phyloP scores from a whole-genome alignment of 2,329 filamentous ascomycete species.

The Emmonsiellopsis sp. region DNA sequence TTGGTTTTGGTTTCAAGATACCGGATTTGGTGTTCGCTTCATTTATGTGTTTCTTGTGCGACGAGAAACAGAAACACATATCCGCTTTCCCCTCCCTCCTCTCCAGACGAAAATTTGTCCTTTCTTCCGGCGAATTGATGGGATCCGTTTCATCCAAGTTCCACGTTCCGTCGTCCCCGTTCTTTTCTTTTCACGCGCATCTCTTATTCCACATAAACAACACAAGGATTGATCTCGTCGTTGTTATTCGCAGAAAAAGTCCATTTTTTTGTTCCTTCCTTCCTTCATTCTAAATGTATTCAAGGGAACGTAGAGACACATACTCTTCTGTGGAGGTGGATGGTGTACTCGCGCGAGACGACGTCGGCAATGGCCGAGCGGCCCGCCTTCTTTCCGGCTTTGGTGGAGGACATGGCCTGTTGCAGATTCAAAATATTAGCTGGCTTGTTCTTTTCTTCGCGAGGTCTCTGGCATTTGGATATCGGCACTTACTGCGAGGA shows the following conservation, averaged over 20 bases:
- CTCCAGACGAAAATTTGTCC: too few species aligned
- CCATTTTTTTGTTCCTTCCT: conserved; percentile 5
- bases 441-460: not conserved
- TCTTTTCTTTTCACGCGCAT: not conserved
- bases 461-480: not conserved
- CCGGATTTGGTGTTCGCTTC: not conserved
- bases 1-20: not conserved
- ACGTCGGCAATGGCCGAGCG: conserved; percentile 98
- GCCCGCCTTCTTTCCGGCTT: conserved; percentile 60
- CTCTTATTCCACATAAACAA: not conserved
- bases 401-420: conserved; percentile 49
- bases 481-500: conserved; percentile 27
- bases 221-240: not conserved
- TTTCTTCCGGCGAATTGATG: too few species aligned
- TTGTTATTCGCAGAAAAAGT: not conserved
- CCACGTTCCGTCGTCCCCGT: not conserved
- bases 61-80: conserved; percentile 1
- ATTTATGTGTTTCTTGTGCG: conserved; percentile 1
- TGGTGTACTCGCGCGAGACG: conserved; percentile 99
- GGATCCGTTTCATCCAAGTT: not conserved
- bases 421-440: not conserved
- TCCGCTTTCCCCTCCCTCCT: not conserved
- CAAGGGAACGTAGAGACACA: conserved; percentile 37
- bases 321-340: conserved; percentile 99
- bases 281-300: conserved; percentile 7